Evolutionary conservation across 345 rosid genomes (phyloP), one percentile per base, ranked within the genome.

Genomic region (Litchi chinensis): DNA sequence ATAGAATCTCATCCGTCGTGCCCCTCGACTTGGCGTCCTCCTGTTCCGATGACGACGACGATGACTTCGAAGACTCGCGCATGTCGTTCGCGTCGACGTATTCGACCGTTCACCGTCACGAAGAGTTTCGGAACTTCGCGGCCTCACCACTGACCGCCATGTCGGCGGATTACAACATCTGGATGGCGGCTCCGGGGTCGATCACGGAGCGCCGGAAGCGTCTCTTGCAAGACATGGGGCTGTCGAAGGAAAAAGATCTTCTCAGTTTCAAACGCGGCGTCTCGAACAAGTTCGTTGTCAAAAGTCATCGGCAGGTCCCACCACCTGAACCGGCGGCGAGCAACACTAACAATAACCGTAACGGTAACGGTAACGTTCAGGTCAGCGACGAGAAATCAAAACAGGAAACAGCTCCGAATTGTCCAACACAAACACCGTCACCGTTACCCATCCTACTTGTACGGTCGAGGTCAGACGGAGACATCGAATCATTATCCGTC

Each of bases 101-200:
- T 1, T 84, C 97, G 11, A 76, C 88, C 24, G 54, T n/a, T 21
- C 75, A 82, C 26, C 79, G 66, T 11, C 37, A 26, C 5, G 37
- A 79, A 5, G 72, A 80, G 22, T 84, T 54, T 62, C 87, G 86
- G 0, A 82, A 64, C 64, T 71, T 78, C 64, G 50, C 74, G 6
- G 19, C 75, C 11, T 74, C 77, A 3, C 75, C 79, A 1, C 75
- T 85, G 0, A 56, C 86, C 46, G 68, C 77, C 70, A 82, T 86
- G 84, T 77, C 83, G 5, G 90, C 86, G 16, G 90, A 94, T 15
- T 96, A 96, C 73, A 87, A 94, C 63, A 70, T 94, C 13, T 96
- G 98, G 97, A 91, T 89, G 97, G 78, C 95, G n/a, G 90, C 92
- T 10, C 99, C 98, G 2, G 94, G 95, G 3, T 91, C 99, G 26